Evolutionary conservation across 2,329 filamentous ascomycete genomes (phyloP), one percentile per base, ranked within the genome.

Genomic region (Xylaria digitata): DNA sequence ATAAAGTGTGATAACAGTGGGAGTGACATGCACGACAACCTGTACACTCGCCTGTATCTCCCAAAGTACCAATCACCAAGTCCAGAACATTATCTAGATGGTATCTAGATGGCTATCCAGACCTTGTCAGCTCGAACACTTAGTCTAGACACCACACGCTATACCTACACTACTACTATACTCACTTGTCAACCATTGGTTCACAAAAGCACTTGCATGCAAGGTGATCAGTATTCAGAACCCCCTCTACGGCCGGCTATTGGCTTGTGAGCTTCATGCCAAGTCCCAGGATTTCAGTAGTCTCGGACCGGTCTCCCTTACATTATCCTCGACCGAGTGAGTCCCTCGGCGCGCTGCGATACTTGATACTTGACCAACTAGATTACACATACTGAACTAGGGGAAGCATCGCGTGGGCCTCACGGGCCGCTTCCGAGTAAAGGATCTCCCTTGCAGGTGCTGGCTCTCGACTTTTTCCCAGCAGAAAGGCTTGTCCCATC

Each of bases 191-290:
- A 48, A 54, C 53, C 52, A 68, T 68, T 68, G 55, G 67, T 40
- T 52, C 26, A 42, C 30, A 26, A 21, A 49, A 63, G 32, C 57
- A 55, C n/a, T 53, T 32, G 34, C 37, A 66, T 62, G 61, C 66
- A 57, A 61, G 63, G 62, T 66, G 65, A 66, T 57, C 60, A 17
- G 55, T 45, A 61, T 58, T 56, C 53, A 19, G 58, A 63, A 60
- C 48, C 53, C 53, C 48, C 49, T 66, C 61, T 42, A 15, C 13
- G 56, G n/a, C 48, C 52, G 9, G 43, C 42, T 4, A 71, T 71
- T 71, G 69, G 69, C 59, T 66, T 65, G 23, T 34, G 30, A 48
- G 49, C 58, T 63, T 65, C 19, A 37, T 49, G 64, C 67, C 63
- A 70, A 65, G 61, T 15, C 19, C 48, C 46, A 59, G 53, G 45